Evolutionary conservation across 768 basidiomycete species (phyloP).

Genomic region (Kwoniella dendrophila): DNA sequence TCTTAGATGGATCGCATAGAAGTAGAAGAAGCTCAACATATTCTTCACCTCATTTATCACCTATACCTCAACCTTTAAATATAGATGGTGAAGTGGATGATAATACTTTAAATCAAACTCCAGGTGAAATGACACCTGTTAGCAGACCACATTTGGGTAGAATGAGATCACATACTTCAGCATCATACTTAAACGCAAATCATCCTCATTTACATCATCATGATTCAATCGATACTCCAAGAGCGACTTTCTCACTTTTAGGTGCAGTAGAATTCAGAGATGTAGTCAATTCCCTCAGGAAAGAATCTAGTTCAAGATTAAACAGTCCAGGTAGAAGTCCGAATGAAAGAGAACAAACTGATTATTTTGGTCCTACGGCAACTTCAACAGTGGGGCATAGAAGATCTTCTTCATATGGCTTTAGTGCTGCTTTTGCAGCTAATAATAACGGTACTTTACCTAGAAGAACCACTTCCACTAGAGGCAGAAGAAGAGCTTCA

Average conservation of each 20-base stretch:
- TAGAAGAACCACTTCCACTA: neutral
- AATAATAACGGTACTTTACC: neutral
- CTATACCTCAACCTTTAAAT: slow-evolving; percentile 2
- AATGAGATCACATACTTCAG: slow-evolving; percentile 18
- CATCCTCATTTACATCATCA: slow-evolving; percentile 12
- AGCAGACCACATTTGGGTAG: slow-evolving; percentile 15
- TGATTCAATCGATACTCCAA: slow-evolving; percentile 39
- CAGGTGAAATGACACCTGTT: slow-evolving; percentile 11
- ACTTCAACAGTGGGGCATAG: slow-evolving; percentile 12
- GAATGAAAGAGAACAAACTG: slow-evolving; percentile 19
- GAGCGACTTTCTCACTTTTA: slow-evolving; percentile 67
- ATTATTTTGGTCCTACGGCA: slow-evolving; percentile 47
- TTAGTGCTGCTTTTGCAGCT: slow-evolving; percentile 7
- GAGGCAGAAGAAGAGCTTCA: slow-evolving; percentile 11
- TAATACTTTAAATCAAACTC: neutral
- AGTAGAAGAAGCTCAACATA: slow-evolving; percentile 60
- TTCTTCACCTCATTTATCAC: slow-evolving; percentile 13
- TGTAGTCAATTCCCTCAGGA: slow-evolving; percentile 77
- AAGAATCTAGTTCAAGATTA: slow-evolving; percentile 61
- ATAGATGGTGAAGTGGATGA: neutral
- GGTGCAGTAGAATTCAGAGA: slow-evolving; percentile 95
- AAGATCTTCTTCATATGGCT: slow-evolving; percentile 21
- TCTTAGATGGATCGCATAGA: slow-evolving; percentile 43
- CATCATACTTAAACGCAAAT: slow-evolving; percentile 8
- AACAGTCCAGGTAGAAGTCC: slow-evolving; percentile 24